A percentile compares a stretch with the other conserved stretches of the same genome.
Conservation (phyloP, 73 alveolate genomes). For the Paramecium caudatum region DNA sequence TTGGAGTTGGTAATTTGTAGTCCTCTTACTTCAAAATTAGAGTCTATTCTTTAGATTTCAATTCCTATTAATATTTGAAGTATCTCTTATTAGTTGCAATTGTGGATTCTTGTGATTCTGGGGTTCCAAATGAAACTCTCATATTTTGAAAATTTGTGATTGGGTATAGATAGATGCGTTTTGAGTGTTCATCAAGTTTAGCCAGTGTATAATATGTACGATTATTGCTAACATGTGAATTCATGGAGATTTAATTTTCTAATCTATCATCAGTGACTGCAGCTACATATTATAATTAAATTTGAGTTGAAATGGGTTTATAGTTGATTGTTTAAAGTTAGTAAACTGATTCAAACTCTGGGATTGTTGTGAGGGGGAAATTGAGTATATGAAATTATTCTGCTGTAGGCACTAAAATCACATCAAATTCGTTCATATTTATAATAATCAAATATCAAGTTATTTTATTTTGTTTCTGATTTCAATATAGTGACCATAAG, state of each 20-base stretch:
- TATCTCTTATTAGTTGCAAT: constrained; percentile 30
- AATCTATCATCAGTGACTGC: neutral
- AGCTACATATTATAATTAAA: neutral
- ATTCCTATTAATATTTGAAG: neutral
- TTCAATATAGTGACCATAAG: constrained; percentile 68
- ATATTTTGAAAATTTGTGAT: constrained; percentile 24
- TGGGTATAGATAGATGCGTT: neutral
- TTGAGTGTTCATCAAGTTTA: constrained; percentile 17
- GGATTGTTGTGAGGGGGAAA: neutral
- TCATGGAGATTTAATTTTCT: neutral
- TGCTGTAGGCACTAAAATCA: neutral
- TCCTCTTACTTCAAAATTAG: neutral
- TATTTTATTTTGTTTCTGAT: constrained; percentile 67
- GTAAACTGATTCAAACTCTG: constrained; percentile 8
- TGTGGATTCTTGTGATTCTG: too few relatives aligned
- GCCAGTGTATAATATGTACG: constrained; percentile 49
- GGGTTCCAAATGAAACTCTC: neutral
- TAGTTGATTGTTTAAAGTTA: neutral
- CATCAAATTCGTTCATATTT: neutral
- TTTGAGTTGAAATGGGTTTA: constrained; percentile 11
- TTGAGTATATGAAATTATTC: neutral
- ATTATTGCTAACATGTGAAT: constrained; percentile 22
- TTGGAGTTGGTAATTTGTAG: neutral
- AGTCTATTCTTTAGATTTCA: neutral
- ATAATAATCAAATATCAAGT: constrained; percentile 70